These are phyloP conservation scores for Tetrapisispora fleetii DNA, from an alignment of 805 yeast genomes.

Conservation along the genomic window DNA sequence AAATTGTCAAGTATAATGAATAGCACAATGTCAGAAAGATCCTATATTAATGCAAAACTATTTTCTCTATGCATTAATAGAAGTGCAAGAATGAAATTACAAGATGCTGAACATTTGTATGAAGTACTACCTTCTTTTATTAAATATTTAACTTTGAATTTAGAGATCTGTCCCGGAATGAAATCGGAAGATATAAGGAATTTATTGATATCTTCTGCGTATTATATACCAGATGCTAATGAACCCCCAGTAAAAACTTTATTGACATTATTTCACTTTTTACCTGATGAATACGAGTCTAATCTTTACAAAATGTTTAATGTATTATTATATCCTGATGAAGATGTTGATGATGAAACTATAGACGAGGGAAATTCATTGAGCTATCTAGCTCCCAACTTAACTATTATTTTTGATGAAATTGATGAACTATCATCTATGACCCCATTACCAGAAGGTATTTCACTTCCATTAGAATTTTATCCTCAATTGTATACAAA, in stretches of 20 bases:
- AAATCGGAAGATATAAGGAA: slow-evolving; percentile 8
- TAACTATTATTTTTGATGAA: slow-evolving; percentile 27
- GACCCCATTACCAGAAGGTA: slow-evolving; percentile 16
- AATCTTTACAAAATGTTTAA: slow-evolving; percentile 28
- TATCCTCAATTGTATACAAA: slow-evolving; percentile 28
- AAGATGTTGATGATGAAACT: slow-evolving; percentile 6
- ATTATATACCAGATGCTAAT: slow-evolving; percentile 13
- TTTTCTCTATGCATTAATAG: slow-evolving; percentile 16
- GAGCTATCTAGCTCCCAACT: slow-evolving; percentile 18
- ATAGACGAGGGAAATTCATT: slow-evolving; percentile 18
- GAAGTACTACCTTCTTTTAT: slow-evolving; percentile 25
- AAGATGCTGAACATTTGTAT: slow-evolving; percentile 20
- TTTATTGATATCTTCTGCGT: slow-evolving; percentile 23
- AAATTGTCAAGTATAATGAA: slow-evolving; percentile 17
- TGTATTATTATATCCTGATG: slow-evolving; percentile 22
- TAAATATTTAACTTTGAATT: slow-evolving; percentile 12
- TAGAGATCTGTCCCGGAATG: slow-evolving; percentile 12
- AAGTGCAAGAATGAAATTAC: slow-evolving; percentile 11
- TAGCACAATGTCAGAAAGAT: slow-evolving; percentile 14
- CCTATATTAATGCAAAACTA: slow-evolving; percentile 16
- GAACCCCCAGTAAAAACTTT: slow-evolving; percentile 16
- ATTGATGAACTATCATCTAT: slow-evolving; percentile 15
- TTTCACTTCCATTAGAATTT: slow-evolving; percentile 25
- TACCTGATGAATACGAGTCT: slow-evolving; percentile 27
- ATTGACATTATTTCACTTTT: slow-evolving; percentile 24